Evolutionary conservation across 139 green algal genomes (phyloP), one percentile per base, ranked within the genome.

Genomic region (Chlamydomonas sphaeroides): DNA sequence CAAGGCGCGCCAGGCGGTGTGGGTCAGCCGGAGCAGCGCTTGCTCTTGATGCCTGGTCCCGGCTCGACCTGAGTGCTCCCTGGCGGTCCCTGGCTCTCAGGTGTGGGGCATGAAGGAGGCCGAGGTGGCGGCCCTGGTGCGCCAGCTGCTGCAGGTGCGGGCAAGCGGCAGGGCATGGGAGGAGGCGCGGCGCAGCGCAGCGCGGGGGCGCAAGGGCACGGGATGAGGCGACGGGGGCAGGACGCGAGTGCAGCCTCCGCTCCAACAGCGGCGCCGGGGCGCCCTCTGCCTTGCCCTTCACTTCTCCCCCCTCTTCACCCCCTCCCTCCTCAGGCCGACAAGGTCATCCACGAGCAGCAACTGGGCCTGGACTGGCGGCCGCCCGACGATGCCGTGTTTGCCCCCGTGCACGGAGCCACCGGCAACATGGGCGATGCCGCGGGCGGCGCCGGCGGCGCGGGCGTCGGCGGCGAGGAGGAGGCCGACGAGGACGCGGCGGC

Each of bases 291-390:
- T 8, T n/a, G 20, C 68, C 45, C 7, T 11, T 18, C 45, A 7
- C 32, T 48, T 25, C 3, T 14, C 30, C 48, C 45, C 32, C 45
- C 41, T 39, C 42, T 41, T 3, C 70, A 1, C 41, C 38, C 41
- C 39, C 17, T 11, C 38, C 26, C 23, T 86, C 62, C 57, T 5
- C 74, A 70, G 59, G 59, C 91, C 21, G 91, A 94, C 71, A 84
- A 86, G 57, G 86, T 94, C 25, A 89, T 98, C 30, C 90, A 95
- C 84, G 93, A 98, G 85, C 93, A 97, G 89, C 92, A 95, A 85
- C 89, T 98, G 53, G 94, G 93, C 28, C 92, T 88, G 92, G 68
- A 83, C 14, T 98, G 94, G 94, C 68, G 77, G 10, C 84, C 88
- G 30, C 93, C 93, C n/a, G 84, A 89, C 59, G 91, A 94, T 8